Conservation (phyloP, 345 rosid species). For the Rhizophora apiculata region DNA sequence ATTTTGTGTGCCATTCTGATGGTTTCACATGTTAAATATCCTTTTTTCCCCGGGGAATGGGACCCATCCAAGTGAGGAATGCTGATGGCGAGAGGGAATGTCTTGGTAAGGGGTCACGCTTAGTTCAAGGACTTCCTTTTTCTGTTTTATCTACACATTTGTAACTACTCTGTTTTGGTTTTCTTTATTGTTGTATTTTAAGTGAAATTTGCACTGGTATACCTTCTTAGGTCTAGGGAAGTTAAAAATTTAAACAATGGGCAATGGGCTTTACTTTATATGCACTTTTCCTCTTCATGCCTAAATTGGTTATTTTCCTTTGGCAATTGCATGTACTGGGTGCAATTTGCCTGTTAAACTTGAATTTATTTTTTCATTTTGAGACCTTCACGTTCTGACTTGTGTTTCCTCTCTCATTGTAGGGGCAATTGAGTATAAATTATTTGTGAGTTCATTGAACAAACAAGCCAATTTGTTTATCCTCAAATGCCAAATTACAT, state of each 20-base stretch:
- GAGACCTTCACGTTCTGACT: slow-evolving; percentile 10
- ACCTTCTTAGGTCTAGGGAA: no score
- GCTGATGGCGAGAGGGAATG: slow-evolving; percentile 99
- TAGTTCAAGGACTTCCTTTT: background rate
- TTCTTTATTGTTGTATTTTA: background rate
- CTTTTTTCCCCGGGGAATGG: slow-evolving; percentile 62
- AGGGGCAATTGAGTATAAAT: slow-evolving; percentile 93
- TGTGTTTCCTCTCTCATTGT: slow-evolving; percentile 18
- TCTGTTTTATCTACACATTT: slow-evolving; percentile 1
- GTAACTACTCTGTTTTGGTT: background rate
- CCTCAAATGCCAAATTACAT: background rate
- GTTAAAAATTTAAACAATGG: no score
- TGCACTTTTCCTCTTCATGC: no score
- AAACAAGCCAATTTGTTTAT: slow-evolving; percentile 57
- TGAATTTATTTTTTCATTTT: background rate
- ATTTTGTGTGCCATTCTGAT: background rate
- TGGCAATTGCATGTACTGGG: background rate
- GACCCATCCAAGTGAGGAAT: slow-evolving; percentile 94
- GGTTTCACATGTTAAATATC: slow-evolving; percentile 10
- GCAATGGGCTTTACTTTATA: no score
- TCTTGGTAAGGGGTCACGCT: slow-evolving; percentile 53
- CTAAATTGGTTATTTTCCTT: background rate
- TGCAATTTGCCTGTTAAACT: background rate
- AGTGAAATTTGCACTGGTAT: no score
- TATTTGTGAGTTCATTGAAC: slow-evolving; percentile 87